Percentiles rank a stretch among this genome's conserved stretches.
Conservation (phyloP, 257 asterid genomes). For the Ilex aquifolium region DNA sequence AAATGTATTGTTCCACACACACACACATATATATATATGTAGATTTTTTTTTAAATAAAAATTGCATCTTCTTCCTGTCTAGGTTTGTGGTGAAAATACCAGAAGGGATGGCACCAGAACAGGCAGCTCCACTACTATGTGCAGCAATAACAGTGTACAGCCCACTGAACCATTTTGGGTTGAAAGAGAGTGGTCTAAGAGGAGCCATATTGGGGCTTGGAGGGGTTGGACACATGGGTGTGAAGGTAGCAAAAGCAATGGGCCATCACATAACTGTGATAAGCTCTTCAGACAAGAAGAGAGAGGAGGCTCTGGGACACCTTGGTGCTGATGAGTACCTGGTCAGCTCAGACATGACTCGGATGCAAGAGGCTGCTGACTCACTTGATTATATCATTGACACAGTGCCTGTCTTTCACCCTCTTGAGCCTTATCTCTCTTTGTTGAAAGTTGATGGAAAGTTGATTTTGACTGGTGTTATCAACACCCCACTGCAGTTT, state of each 20-base stretch:
- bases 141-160: conserved; percentile 93
- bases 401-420: conserved; percentile 76
- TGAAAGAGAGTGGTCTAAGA: conserved; percentile 54
- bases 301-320: conserved; percentile 69
- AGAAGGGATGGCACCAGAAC: conserved; percentile 80
- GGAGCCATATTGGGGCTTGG: conserved; percentile 90
- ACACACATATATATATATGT: too few relatives aligned
- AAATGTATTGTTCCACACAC: too few relatives aligned
- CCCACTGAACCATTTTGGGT: conserved; percentile 77
- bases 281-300: conserved; percentile 77
- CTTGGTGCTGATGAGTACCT: conserved; percentile 86
- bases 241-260: conserved; percentile 86
- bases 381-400: conserved; percentile 85
- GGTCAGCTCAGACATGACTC: conserved; percentile 56
- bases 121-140: conserved; percentile 87
- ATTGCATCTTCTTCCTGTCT: not conserved
- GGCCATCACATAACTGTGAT: conserved; percentile 85
- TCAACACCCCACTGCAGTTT: conserved; percentile 77
- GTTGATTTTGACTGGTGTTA: conserved; percentile 85
- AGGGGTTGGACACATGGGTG: conserved; percentile 99
- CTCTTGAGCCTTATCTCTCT: conserved; percentile 79
- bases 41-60: not conserved
- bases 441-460: conserved; percentile 80
- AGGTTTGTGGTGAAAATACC: conserved; percentile 93
- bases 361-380: conserved; percentile 57